Conservation (phyloP, 345 rosid genomes). For the Populus pruinosa region DNA sequence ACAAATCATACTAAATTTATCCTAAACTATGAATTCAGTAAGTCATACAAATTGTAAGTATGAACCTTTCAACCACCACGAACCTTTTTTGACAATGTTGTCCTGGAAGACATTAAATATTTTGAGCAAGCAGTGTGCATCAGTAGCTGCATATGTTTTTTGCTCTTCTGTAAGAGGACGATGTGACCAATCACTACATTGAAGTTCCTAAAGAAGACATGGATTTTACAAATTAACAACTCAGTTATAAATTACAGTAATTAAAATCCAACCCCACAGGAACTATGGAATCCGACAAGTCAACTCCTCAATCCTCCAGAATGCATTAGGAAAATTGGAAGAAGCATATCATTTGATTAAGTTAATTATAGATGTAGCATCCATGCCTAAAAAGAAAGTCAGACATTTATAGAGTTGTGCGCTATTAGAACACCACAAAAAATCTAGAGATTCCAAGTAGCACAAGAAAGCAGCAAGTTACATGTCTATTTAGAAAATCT, state of each 20-base stretch:
- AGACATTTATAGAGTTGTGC: background rate
- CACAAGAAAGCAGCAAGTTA: background rate
- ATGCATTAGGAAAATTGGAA: background rate
- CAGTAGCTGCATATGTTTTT: constrained; percentile 75
- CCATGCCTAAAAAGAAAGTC: background rate
- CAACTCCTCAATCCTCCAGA: background rate
- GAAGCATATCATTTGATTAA: background rate
- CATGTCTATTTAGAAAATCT: background rate
- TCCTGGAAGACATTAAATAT: constrained; percentile 54
- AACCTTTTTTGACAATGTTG: constrained; percentile 53
- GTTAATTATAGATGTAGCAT: background rate
- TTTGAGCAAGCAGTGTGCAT: constrained; percentile 85
- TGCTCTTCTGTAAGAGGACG: constrained; percentile 96
- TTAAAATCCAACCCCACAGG: constrained; percentile 14
- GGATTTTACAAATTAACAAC: constrained; percentile 24
- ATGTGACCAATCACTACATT: constrained; percentile 96
- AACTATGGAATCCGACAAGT: constrained; percentile 12
- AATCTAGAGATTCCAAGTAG: background rate
- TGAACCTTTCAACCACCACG: constrained; percentile 17
- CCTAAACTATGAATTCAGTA: background rate
- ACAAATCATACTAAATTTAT: background rate
- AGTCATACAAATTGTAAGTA: background rate
- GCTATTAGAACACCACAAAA: background rate
- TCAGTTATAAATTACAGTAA: constrained; percentile 11
- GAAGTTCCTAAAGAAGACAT: constrained; percentile 72